A percentile compares a stretch with the other conserved stretches of the same genome.
Conservation (phyloP, 345 rosid genomes). For the Syzygium jambos region DNA sequence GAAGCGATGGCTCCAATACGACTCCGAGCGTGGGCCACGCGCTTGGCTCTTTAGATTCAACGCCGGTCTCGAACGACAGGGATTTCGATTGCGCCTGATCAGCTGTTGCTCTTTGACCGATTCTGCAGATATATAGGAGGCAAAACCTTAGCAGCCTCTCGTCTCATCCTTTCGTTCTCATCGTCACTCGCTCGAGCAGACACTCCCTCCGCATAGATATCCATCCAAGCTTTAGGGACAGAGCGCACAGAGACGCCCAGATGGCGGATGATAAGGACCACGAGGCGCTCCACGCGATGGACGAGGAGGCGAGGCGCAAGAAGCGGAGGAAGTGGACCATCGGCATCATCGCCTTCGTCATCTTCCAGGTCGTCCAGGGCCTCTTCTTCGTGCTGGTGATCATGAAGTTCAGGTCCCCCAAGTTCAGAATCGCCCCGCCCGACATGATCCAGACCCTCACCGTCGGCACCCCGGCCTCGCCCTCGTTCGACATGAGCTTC, state of each 20-base stretch:
- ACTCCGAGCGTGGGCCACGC: neutral
- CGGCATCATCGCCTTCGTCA: conserved; percentile 8
- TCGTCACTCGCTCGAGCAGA: neutral
- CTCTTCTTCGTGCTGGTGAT: conserved; percentile 10
- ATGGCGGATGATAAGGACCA: neutral
- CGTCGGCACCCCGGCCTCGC: neutral
- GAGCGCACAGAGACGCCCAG: neutral
- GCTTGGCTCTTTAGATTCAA: neutral
- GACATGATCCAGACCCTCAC: neutral
- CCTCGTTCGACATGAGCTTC: conserved; percentile 3
- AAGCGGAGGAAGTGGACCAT: conserved; percentile 14
- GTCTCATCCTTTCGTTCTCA: neutral
- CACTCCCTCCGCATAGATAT: neutral
- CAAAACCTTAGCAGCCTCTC: neutral
- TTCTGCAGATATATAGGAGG: neutral
- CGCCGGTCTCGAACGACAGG: neutral
- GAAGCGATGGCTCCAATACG: neutral
- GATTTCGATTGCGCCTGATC: neutral
- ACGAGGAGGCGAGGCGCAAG: conserved; percentile 5
- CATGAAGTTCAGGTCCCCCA: conserved; percentile 12
- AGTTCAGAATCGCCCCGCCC: conserved; percentile 9
- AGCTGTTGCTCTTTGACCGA: neutral
- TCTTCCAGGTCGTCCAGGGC: conserved; percentile 14
- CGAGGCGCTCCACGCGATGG: neutral
- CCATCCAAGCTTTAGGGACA: neutral